A percentile compares a stretch with the other conserved stretches of the same genome.
phyloP scores from a whole-genome alignment of 192 early-diverging fungal genomes.

The Podila horticola region DNA sequence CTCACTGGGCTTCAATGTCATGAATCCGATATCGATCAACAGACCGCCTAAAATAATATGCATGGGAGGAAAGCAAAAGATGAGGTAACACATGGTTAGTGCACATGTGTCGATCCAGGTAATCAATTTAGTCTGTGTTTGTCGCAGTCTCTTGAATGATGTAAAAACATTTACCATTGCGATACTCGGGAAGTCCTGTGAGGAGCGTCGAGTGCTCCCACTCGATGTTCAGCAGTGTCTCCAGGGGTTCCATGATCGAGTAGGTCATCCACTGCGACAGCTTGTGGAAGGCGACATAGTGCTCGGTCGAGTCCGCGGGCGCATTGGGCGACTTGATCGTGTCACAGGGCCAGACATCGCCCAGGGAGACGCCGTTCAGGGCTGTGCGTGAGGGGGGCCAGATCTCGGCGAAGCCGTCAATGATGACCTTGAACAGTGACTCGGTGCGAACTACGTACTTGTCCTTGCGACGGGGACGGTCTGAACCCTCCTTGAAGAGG shows the following conservation, averaged over 20 bases:
- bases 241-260: conserved; percentile 86
- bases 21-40: conserved; percentile 86
- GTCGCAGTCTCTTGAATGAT: background rate
- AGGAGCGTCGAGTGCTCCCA: conserved; percentile 71
- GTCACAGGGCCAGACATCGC: conserved; percentile 91
- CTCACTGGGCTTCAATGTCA: conserved; percentile 66
- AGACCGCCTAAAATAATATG: conserved; percentile 68
- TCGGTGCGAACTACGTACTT: conserved; percentile 69
- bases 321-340: conserved; percentile 52
- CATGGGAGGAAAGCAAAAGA: conserved; percentile 18
- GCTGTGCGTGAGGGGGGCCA: conserved; percentile 88
- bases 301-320: conserved; percentile 37
- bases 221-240: conserved; percentile 51
- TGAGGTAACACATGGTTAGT: background rate
- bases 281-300: conserved; percentile 89
- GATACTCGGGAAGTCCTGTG: conserved; percentile 89
- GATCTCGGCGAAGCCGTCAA: conserved; percentile 80
- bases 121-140: conserved; percentile 26
- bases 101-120: background rate
- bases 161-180: conserved; percentile 67
- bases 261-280: conserved; percentile 97
- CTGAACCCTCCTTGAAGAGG: conserved; percentile 65
- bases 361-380: conserved; percentile 80
- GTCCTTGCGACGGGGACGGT: conserved; percentile 60
- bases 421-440: conserved; percentile 82